Evolutionary conservation across 176 grass and related monocot species (phyloP), one percentile per base, ranked within the genome.

Genomic region (Elaeis guineensis): DNA sequence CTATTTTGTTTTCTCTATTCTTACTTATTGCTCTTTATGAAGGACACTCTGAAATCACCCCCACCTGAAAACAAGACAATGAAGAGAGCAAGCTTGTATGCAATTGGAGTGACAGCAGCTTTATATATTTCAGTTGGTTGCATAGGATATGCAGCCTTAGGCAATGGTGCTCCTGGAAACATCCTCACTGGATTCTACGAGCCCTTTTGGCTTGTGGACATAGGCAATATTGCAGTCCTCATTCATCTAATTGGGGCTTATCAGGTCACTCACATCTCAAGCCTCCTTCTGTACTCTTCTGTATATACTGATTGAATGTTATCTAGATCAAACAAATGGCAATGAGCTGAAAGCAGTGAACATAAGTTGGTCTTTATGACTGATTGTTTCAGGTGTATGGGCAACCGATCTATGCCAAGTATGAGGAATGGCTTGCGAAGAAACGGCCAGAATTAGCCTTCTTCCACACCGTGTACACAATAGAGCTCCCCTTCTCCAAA

Each of bases 51-150:
- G 25, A 90, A 87, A 80, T 63, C 91, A 6, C 72, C 91, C 1
- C 91, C 91, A 6, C 77, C 91, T 5, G 91, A 96, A 75, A 96
- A 96, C 74, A 72, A 84, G 70, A 96, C 91, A 49, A 96, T 96
- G 91, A 96, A 90, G 80, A 75, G 54, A 82, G 91, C 86, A 12
- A 96, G 80, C 76, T 15, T 85, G 54, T 90, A 96, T 65, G 91
- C 86, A 49, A 90, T 96, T 6, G 83, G 91, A 29, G 72, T 85
- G 8, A 96, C 91, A 17, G 77, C 83, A 20, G 58, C 79, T 35
- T 96, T 96, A 80, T 96, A 96, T 66, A 80, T 90, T 3, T 96
- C 91, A 5, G 72, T 96, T 4, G 91, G 91, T 5, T 96, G 91
- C 66, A 9, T 96, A 6, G 91, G 91, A 11, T 96, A 96, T 77